phyloP scores from a whole-genome alignment of 2,329 filamentous ascomycete species.

The Sarocladium kiliense region DNA sequence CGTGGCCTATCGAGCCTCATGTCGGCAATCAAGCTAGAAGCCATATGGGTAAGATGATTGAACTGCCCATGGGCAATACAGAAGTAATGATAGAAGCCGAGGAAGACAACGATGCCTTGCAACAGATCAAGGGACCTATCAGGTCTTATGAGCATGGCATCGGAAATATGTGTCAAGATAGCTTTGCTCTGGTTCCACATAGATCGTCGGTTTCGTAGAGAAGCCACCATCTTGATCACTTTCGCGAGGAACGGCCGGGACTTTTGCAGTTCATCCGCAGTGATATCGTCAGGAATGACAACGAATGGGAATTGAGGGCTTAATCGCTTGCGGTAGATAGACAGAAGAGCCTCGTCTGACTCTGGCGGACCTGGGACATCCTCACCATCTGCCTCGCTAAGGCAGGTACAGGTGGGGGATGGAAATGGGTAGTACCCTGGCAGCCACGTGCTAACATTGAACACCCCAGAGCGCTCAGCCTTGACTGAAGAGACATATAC shows the following conservation, averaged over 20 bases:
- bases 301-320: conserved; percentile 14
- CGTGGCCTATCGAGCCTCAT: conserved; percentile 13
- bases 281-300: conserved; percentile 11
- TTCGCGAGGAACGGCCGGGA: conserved; percentile 13
- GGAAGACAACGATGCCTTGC: conserved; percentile 12
- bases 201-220: conserved; percentile 12
- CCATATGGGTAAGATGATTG: conserved; percentile 11
- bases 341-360: conserved; percentile 12
- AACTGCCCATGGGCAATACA: conserved; percentile 14
- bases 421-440: conserved; percentile 12
- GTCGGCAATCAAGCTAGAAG: conserved; percentile 13
- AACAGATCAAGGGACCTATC: conserved; percentile 12
- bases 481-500: conserved; percentile 10
- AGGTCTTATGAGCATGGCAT: conserved; percentile 8
- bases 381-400: conserved; percentile 9
- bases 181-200: conserved; percentile 12
- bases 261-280: conserved; percentile 11
- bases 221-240: conserved; percentile 13
- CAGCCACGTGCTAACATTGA: conserved; percentile 9
- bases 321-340: conserved; percentile 12
- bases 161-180: conserved; percentile 12
- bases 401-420: conserved; percentile 12
- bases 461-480: conserved; percentile 9
- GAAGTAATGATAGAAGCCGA: conserved; percentile 14
- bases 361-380: conserved; percentile 10